phyloP scores from a whole-genome alignment of 2,329 filamentous ascomycete genomes.

The Ceratocystis albifundus region DNA sequence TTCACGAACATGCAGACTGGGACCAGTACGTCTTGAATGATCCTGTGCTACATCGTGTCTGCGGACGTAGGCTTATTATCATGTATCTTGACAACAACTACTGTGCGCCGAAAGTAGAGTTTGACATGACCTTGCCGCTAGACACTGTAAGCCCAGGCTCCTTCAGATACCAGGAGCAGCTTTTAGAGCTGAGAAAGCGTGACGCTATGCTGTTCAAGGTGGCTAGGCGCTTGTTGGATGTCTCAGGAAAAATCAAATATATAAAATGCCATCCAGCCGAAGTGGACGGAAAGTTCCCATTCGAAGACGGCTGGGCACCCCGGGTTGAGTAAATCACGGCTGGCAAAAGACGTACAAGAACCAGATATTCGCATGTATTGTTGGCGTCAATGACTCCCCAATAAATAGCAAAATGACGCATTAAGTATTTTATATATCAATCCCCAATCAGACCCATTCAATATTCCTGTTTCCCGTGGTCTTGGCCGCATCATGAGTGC shows the following conservation, averaged over 20 bases:
- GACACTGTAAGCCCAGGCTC: not conserved
- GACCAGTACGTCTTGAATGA: conserved; percentile 28
- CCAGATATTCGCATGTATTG: not conserved
- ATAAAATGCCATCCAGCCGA: no score
- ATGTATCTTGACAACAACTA: conserved; percentile 23
- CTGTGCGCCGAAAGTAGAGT: not conserved
- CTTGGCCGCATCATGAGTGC: conserved; percentile 17
- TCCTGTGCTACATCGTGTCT: conserved; percentile 4
- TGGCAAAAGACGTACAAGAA: not conserved
- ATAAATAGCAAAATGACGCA: not conserved
- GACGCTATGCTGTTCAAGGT: no score
- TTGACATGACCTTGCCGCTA: not conserved
- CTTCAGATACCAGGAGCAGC: no score
- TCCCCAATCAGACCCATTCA: conserved; percentile 25
- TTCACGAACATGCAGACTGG: conserved; percentile 6
- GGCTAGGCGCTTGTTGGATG: no score
- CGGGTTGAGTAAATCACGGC: not conserved
- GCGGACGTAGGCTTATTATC: not conserved
- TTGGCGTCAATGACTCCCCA: not conserved
- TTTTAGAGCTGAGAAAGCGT: no score
- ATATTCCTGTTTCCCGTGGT: not conserved
- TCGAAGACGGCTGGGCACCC: no score
- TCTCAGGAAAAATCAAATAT: no score
- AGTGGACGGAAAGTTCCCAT: no score
- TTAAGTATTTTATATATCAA: not conserved